Evolutionary conservation across 2,329 filamentous ascomycete genomes (phyloP).

Genomic region (Neonectria ditissima): DNA sequence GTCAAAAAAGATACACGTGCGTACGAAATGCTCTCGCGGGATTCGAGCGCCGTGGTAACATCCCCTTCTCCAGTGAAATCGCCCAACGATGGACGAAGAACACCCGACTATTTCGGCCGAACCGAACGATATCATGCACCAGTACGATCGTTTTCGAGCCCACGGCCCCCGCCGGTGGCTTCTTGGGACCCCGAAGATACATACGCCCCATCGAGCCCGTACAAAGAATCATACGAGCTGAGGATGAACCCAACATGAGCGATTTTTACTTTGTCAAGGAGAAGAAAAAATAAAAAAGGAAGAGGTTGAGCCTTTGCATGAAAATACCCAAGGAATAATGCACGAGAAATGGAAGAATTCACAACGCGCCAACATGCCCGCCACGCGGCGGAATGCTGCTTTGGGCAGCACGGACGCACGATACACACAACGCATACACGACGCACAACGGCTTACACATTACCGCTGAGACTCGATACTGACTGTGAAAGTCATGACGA

Average conservation of each 20-base stretch:
- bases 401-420: slow-evolving; percentile 12
- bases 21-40: slow-evolving; percentile 83
- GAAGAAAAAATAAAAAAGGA: slow-evolving; percentile 20
- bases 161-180: slow-evolving; percentile 59
- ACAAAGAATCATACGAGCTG: slow-evolving; percentile 64
- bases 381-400: slow-evolving; percentile 11
- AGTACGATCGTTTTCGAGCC: slow-evolving; percentile 67
- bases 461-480: slow-evolving; percentile 16
- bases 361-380: not conserved
- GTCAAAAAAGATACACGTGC: slow-evolving; percentile 73
- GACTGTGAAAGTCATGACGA: slow-evolving; percentile 7
- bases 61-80: slow-evolving; percentile 57
- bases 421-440: slow-evolving; percentile 19
- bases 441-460: slow-evolving; percentile 18
- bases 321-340: slow-evolving; percentile 7
- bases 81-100: slow-evolving; percentile 55
- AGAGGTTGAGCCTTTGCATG: slow-evolving; percentile 20
- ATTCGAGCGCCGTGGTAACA: slow-evolving; percentile 66
- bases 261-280: slow-evolving; percentile 7
- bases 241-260: slow-evolving; percentile 67
- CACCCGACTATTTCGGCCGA: slow-evolving; percentile 67
- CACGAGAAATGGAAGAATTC: slow-evolving; percentile 5
- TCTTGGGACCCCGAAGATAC: slow-evolving; percentile 58
- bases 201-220: slow-evolving; percentile 49
- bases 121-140: slow-evolving; percentile 67